Conservation (phyloP, 106 monocot genomes). For the Acorus calamus region DNA sequence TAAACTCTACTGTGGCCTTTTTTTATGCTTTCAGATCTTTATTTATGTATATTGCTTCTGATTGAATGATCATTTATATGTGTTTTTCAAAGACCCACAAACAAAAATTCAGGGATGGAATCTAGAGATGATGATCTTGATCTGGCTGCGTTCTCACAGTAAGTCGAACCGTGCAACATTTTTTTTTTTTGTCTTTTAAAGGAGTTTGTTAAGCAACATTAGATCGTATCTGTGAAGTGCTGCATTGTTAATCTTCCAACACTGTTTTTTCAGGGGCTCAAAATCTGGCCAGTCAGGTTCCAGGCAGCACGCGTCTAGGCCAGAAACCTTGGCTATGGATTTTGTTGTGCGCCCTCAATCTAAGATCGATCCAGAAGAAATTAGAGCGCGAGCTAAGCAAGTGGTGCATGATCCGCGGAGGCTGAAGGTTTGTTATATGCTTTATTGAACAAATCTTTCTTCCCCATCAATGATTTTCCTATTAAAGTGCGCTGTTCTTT, state of each 20-base stretch:
- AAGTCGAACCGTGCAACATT: slow-evolving; percentile 13
- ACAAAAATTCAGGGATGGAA: slow-evolving; percentile 15
- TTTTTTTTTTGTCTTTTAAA: no score
- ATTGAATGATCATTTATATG: background rate
- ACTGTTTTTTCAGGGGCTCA: slow-evolving; percentile 32
- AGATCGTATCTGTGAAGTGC: no score
- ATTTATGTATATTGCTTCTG: background rate
- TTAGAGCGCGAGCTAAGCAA: no score
- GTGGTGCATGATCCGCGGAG: slow-evolving; percentile 37
- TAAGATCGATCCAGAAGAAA: no score
- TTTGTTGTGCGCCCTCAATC: slow-evolving; percentile 13
- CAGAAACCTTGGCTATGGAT: slow-evolving; percentile 86
- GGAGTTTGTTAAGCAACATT: no score
- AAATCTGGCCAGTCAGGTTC: slow-evolving; percentile 67
- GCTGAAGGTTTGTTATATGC: slow-evolving; percentile 45
- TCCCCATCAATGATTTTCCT: no score
- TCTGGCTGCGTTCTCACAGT: slow-evolving; percentile 66
- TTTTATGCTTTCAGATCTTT: background rate
- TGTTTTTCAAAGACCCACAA: slow-evolving; percentile 28
- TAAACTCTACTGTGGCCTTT: slow-evolving; percentile 9
- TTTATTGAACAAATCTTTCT: no score
- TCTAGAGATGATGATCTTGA: no score
- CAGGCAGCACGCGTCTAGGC: slow-evolving; percentile 78
- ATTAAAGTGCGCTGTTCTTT: no score
- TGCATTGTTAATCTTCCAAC: background rate